A percentile compares a stretch with the other conserved stretches of the same genome.
Evolutionary conservation across 2,329 filamentous ascomycete genomes (phyloP).

Genomic region (Ceratocystis papillata): DNA sequence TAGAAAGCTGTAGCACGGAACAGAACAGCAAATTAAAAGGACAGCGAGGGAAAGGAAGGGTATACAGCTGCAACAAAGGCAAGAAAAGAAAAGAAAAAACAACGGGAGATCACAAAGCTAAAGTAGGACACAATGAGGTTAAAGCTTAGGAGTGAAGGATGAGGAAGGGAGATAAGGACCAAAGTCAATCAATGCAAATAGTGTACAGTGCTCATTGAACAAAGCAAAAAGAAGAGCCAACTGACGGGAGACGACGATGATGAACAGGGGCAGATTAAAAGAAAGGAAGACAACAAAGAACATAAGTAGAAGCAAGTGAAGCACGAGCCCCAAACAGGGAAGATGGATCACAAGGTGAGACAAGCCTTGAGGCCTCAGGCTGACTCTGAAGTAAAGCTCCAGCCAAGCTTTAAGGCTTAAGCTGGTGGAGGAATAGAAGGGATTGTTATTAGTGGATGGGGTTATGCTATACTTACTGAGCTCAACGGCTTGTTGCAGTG

Average conservation of each 20-base stretch:
- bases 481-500: background rate
- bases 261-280: background rate
- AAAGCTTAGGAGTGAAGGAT: too few relatives aligned
- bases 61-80: background rate
- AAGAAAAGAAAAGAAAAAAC: background rate
- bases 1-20: too few relatives aligned
- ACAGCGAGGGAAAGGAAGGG: background rate
- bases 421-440: background rate
- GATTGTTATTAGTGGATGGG: constrained; percentile 5
- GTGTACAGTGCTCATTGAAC: background rate
- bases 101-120: background rate
- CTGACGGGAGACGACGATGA: too few relatives aligned
- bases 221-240: background rate
- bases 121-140: too few relatives aligned
- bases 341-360: constrained; percentile 12
- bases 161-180: background rate
- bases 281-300: background rate
- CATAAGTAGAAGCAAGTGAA: background rate
- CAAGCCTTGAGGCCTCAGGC: background rate
- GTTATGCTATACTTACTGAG: constrained; percentile 7
- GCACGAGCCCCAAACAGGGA: constrained; percentile 10
- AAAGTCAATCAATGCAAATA: constrained; percentile 3
- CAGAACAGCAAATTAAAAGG: background rate
- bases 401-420: background rate
- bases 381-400: background rate